Base-by-base conservation (phyloP, 2,329 filamentous ascomycete genomes). In the Cercospora sp. region DNA sequence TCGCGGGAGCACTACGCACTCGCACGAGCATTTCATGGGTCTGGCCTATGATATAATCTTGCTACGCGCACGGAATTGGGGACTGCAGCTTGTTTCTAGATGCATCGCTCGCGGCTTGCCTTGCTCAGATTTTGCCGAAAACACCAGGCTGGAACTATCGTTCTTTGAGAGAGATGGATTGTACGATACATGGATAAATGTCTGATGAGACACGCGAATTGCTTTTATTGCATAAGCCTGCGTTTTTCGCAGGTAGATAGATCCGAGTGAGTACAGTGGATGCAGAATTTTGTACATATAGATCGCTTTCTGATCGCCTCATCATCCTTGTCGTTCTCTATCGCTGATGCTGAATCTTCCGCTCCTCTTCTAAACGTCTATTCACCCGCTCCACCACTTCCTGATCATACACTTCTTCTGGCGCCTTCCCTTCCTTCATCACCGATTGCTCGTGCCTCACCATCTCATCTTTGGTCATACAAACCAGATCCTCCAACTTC, bases 381-480 rank as follows among this genome's bases (percentile, higher is more conserved):
- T 90, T 87, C 2, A 97, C 91, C 67, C 85, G 83, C 66, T 87
- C 84, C 61, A 97, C 81, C 0, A 90, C 88, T 32, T 87, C 86
- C 16, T 80, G 76, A 74, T 90, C 88, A 77, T 97, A 99, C 28
- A 97, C 70, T 1, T 94, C 90, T 71, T 91, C 90, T 0, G 88
- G 83, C 8, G 77, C 80, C 80, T 89, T 91, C 1, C 85, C 86
- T 0, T 87, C 91, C 74, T 87, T 89, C 55, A 98, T 82, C 1
- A 98, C 85, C 76, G 92, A 84, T 78, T 89, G 91, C 77, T 96
- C 92, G 79, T 99, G 95, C 67, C 87, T 85, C 16, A 85, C 81
- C 3, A 91, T 92, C 80, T 97, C 94, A 69, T 97, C 94, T 79
- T 94, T 97, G 0, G 94, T 97, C 92, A 97, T 92, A 74, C 91